phyloP scores from a whole-genome alignment of 2,329 filamentous ascomycete species.

The Paecilomyces sp. region DNA sequence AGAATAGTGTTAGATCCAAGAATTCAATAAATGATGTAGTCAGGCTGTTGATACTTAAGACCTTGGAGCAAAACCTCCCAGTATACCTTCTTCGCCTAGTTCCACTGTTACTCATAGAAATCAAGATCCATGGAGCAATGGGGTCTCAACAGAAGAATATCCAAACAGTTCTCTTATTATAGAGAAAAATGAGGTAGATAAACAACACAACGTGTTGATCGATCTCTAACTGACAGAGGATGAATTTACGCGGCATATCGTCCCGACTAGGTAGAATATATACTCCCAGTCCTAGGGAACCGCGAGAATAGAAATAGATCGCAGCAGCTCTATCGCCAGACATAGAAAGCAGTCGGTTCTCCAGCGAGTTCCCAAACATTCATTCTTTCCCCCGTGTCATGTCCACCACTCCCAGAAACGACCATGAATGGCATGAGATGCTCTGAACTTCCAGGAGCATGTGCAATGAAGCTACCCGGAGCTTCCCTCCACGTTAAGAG shows the following conservation, averaged over 20 bases:
- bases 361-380: neutral
- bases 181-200: neutral
- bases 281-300: too few species aligned
- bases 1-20: constrained; percentile 1
- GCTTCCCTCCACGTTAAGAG: constrained; percentile 6
- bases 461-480: constrained; percentile 5
- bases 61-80: too few species aligned
- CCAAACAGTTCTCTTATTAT: neutral
- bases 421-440: constrained; percentile 8
- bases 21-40: too few species aligned
- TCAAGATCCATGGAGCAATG: neutral
- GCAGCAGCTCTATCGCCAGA: neutral
- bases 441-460: constrained; percentile 4
- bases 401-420: neutral
- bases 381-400: neutral
- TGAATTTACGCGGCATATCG: neutral
- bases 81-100: neutral
- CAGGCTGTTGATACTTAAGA: too few species aligned
- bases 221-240: neutral
- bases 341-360: neutral
- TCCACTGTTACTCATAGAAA: neutral
- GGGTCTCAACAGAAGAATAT: neutral
- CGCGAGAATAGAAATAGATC: too few species aligned
- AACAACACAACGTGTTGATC: neutral
- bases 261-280: neutral